Evolutionary conservation across 2,329 filamentous ascomycete species (phyloP), one percentile per base, ranked within the genome.

Genomic region (Achaetomium macrosporum): DNA sequence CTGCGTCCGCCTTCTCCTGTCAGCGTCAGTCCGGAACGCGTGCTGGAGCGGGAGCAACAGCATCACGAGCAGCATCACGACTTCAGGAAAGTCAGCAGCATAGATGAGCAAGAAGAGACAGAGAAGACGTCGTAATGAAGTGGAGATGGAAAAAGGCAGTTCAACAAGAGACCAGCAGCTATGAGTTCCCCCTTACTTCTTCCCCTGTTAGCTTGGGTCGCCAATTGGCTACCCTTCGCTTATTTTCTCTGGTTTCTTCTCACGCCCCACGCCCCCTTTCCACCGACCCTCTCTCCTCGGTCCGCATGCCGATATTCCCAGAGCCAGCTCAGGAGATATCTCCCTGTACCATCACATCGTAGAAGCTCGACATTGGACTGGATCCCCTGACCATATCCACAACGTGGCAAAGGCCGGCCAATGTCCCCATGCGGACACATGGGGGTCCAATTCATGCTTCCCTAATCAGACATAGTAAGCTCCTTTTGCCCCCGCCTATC

Each of bases 81-180:
- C 56, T 70, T 79, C 61, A 65, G 68, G 42, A 75, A 64, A 61
- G 67, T 71, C 47, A 70, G 67, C 55, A 79, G 74, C 63, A 74
- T 76, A 55, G 75, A 81, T 59, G 79, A 82, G 66, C 76, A 82
- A 66, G 81, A 84, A 64, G 81, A 84, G 69, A 75, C 76, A 25
- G 77, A 81, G 65, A 77, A 73, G 63, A 65, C 62, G 59, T 63
- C 57, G 50, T 67, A 45, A 61, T 16, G 39, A 50, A 53, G 44
- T 43, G 36, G 33, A 10, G 40, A 29, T 8, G 37, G 37, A 54
- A n/a, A 25, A 30, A n/a, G 42, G 29, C 12, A 25, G 19, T 37
- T 53, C 13, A 49, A 51, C 30, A n/a, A 10, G 36, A 46, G 20
- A 33, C 25, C 13, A 51, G n/a, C n/a, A 55, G 46, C 49, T 57